Conservation (phyloP, 2,329 filamentous ascomycete species). For the Colletotrichum ledebouriae region DNA sequence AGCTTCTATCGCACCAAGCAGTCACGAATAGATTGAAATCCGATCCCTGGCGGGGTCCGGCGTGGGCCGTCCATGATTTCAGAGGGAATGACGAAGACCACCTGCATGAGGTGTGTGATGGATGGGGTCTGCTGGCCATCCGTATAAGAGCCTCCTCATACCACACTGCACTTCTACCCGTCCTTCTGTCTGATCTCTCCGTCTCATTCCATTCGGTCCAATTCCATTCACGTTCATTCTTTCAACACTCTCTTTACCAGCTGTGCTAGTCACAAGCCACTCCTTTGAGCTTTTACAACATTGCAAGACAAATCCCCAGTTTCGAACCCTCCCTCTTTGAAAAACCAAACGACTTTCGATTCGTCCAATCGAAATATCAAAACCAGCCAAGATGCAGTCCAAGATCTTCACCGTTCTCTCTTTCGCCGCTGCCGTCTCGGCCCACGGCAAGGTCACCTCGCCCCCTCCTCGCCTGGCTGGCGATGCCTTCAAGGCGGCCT, state of each 20-base stretch:
- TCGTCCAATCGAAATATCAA: conserved; percentile 12
- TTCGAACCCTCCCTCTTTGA: conserved; percentile 5
- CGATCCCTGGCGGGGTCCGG: conserved; percentile 18
- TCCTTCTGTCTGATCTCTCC: conserved; percentile 32
- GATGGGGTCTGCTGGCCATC: conserved; percentile 3
- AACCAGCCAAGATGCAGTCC: conserved; percentile 40
- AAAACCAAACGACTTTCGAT: conserved; percentile 8
- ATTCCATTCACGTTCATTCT: conserved; percentile 42
- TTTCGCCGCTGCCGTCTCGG: conserved; percentile 43
- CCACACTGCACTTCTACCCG: conserved; percentile 3
- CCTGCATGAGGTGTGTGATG: conserved; percentile 10
- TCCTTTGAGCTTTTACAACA: conserved; percentile 38
- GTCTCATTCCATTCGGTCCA: conserved; percentile 36
- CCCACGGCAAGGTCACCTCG: conserved; percentile 44
- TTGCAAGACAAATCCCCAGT: conserved; percentile 32
- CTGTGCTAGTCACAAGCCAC: conserved; percentile 44
- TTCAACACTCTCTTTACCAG: conserved; percentile 39
- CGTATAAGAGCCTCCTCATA: conserved; percentile 38
- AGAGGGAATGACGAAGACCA: conserved; percentile 1
- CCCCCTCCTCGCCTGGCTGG: conserved; percentile 43
- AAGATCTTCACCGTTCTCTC: conserved; percentile 43
- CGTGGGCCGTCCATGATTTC: conserved; percentile 35
- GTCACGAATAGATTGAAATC: conserved; percentile 39
- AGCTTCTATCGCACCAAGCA: conserved; percentile 32
- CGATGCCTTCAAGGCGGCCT: conserved; percentile 45